Evolutionary conservation across 2,329 filamentous ascomycete genomes (phyloP).

Genomic region (Lecanicillium sp.): DNA sequence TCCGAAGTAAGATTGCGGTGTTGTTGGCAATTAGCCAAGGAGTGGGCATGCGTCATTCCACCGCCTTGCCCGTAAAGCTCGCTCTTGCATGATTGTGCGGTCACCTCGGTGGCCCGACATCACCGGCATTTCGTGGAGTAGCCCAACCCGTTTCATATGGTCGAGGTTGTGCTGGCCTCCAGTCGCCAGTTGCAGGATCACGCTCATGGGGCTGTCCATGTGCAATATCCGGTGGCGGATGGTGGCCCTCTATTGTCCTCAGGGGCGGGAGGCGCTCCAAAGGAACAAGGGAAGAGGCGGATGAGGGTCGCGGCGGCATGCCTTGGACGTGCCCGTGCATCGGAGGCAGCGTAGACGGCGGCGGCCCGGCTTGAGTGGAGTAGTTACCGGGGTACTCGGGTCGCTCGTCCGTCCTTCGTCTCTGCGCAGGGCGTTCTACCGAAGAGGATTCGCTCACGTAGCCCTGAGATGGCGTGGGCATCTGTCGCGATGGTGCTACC

Average conservation of each 20-base stretch:
- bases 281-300: constrained; percentile 27
- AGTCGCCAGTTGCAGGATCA: constrained; percentile 27
- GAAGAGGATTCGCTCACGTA: constrained; percentile 35
- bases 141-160: constrained; percentile 29
- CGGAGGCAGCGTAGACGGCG: constrained; percentile 31
- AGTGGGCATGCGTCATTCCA: too few relatives aligned
- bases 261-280: constrained; percentile 41
- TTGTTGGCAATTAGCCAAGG: too few relatives aligned
- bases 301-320: constrained; percentile 27
- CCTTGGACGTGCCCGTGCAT: constrained; percentile 31
- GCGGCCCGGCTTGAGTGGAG: constrained; percentile 23
- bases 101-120: neutral
- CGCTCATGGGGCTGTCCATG: constrained; percentile 24
- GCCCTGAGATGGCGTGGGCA: constrained; percentile 20
- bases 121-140: constrained; percentile 13
- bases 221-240: constrained; percentile 13
- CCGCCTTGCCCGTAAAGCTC: too few relatives aligned
- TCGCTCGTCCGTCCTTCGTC: constrained; percentile 40
- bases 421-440: constrained; percentile 37
- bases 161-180: constrained; percentile 23
- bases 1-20: neutral
- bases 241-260: constrained; percentile 33
- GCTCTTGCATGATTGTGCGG: neutral
- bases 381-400: constrained; percentile 34
- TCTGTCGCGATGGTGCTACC: constrained; percentile 17